A percentile compares a stretch with the other conserved stretches of the same genome.
phyloP scores from a whole-genome alignment of 495 filamentous ascomycete genomes.

The Elaphomyces granulatus region DNA sequence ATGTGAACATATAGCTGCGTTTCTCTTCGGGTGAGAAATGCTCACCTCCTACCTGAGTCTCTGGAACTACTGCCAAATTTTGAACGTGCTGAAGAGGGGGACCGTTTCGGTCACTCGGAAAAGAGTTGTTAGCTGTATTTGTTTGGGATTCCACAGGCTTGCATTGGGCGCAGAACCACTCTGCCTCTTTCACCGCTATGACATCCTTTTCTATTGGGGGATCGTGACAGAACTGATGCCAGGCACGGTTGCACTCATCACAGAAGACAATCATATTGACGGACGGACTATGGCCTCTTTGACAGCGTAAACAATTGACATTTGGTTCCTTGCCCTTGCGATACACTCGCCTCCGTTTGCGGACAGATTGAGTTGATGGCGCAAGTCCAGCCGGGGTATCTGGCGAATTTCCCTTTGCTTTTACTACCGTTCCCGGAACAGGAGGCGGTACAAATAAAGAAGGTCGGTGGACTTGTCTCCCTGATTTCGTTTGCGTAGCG shows the following conservation, averaged over 20 bases:
- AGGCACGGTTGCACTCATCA: slow-evolving; percentile 75
- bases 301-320: slow-evolving; percentile 60
- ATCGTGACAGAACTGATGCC: slow-evolving; percentile 87
- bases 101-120: slow-evolving; percentile 25
- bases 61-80: slow-evolving; percentile 8
- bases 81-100: too few species aligned
- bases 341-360: slow-evolving; percentile 30
- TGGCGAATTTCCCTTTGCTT: slow-evolving; percentile 15
- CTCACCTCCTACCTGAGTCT: slow-evolving; percentile 14
- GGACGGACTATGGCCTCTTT: slow-evolving; percentile 56
- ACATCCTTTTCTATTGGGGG: slow-evolving; percentile 61
- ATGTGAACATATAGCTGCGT: slow-evolving; percentile 27
- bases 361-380: too few species aligned
- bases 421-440: too few species aligned
- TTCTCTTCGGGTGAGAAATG: slow-evolving; percentile 18
- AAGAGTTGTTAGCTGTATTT: slow-evolving; percentile 1
- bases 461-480: slow-evolving; percentile 65
- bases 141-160: slow-evolving; percentile 18
- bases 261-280: slow-evolving; percentile 90
- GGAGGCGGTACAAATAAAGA: slow-evolving; percentile 48
- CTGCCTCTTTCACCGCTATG: slow-evolving; percentile 46
- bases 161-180: slow-evolving; percentile 73
- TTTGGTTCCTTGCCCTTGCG: slow-evolving; percentile 30
- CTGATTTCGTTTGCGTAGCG: slow-evolving; percentile 65
- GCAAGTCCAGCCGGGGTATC: slow-evolving; percentile 7